These are phyloP conservation scores for Apocynum venetum DNA, from an alignment of 257 asterid species.

Conservation along the genomic window DNA sequence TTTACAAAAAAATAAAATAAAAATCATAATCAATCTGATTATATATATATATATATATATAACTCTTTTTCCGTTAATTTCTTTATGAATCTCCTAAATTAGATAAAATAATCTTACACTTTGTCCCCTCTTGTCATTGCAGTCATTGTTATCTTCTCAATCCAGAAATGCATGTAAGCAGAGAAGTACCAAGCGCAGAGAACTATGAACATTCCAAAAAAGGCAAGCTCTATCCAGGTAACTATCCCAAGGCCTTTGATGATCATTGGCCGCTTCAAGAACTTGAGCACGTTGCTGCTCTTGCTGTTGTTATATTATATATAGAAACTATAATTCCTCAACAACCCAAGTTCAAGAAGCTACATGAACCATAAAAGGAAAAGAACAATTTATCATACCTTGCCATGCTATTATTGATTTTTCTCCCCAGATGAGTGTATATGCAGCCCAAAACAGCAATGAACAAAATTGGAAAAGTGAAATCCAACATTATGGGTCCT, in stretches of 20 bases:
- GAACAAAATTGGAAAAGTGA: slow-evolving; percentile 86
- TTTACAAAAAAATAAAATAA: neutral
- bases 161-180: slow-evolving; percentile 64
- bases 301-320: slow-evolving; percentile 2
- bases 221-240: slow-evolving; percentile 55
- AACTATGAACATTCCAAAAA: slow-evolving; percentile 64
- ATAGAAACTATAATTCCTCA: neutral
- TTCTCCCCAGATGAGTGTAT: slow-evolving; percentile 70
- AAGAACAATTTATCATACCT: slow-evolving; percentile 26
- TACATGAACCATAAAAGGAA: too few relatives aligned
- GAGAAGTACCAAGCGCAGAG: slow-evolving; percentile 77
- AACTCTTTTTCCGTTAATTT: too few relatives aligned
- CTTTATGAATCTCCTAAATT: too few relatives aligned
- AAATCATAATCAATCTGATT: too few relatives aligned
- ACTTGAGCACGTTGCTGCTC: slow-evolving; percentile 25
- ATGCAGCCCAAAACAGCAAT: slow-evolving; percentile 88
- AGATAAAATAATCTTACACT: slow-evolving; percentile 38
- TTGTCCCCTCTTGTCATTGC: slow-evolving; percentile 48
- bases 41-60: too few relatives aligned
- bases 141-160: slow-evolving; percentile 35
- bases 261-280: slow-evolving; percentile 64
- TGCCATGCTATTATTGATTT: slow-evolving; percentile 13
- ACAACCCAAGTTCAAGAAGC: neutral
- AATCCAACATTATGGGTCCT: slow-evolving; percentile 90
- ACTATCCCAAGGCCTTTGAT: slow-evolving; percentile 73